Percentiles rank a stretch among this genome's conserved stretches.
Evolutionary conservation across 352 stramenopile species (phyloP).

Genomic region (Globisporangium acanthophoron): DNA sequence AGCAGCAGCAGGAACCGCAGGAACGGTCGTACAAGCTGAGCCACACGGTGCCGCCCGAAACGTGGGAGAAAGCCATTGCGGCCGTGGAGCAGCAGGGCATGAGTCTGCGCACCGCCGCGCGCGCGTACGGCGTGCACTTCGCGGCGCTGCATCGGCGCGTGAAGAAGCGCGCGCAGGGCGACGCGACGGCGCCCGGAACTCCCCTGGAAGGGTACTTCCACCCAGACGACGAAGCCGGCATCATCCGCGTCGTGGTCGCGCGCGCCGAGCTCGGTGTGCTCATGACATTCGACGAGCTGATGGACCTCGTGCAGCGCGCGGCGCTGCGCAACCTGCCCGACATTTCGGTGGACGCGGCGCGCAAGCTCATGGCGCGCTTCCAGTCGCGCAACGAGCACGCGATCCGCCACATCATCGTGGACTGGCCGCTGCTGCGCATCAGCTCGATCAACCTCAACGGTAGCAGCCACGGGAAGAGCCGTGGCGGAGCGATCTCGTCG

Average conservation of each 20-base stretch:
- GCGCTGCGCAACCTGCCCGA: constrained; percentile 55
- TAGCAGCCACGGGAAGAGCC: constrained; percentile 1
- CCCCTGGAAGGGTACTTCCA: constrained; percentile 35
- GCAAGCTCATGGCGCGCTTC: constrained; percentile 39
- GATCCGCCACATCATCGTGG: constrained; percentile 39
- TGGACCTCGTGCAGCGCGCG: constrained; percentile 43
- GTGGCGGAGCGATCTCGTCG: background rate
- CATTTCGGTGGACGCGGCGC: constrained; percentile 46
- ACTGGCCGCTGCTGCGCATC: constrained; percentile 28
- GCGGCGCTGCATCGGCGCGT: constrained; percentile 47
- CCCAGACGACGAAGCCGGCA: constrained; percentile 43
- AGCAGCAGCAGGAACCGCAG: constrained; percentile 9
- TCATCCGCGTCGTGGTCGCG: constrained; percentile 50
- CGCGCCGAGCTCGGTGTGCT: constrained; percentile 52
- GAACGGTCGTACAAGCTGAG: constrained; percentile 44
- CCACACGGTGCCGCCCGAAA: constrained; percentile 48
- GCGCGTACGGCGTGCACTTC: constrained; percentile 50
- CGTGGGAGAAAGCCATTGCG: constrained; percentile 53
- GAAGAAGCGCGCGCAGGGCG: constrained; percentile 42
- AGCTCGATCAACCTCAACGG: constrained; percentile 4
- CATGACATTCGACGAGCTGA: constrained; percentile 66
- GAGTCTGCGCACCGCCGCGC: constrained; percentile 45
- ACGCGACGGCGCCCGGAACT: background rate
- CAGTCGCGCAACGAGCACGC: constrained; percentile 47
- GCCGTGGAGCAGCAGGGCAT: constrained; percentile 52